These are phyloP conservation scores for Didymella sp. DNA, from an alignment of 2,329 filamentous ascomycete genomes.

Conservation along the genomic window DNA sequence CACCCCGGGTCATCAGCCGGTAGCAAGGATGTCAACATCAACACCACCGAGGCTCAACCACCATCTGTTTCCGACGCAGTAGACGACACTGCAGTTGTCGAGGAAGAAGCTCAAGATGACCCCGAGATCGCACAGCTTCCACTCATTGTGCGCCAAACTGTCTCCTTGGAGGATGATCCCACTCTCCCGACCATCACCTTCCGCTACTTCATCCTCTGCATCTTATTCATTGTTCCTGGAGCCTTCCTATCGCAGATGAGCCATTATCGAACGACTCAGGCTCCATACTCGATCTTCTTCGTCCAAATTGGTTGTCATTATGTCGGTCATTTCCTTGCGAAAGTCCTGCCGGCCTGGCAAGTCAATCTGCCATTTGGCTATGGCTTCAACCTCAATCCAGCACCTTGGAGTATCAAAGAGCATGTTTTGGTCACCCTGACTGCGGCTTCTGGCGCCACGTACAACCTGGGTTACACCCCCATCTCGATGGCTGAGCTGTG, in stretches of 20 bases:
- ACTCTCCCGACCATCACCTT: slow-evolving; percentile 65
- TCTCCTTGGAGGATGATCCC: slow-evolving; percentile 65
- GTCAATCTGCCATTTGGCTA: slow-evolving; percentile 57
- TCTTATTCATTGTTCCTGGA: slow-evolving; percentile 64
- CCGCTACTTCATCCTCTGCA: slow-evolving; percentile 63
- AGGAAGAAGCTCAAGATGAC: slow-evolving; percentile 32
- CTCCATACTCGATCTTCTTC: slow-evolving; percentile 67
- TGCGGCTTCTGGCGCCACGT: slow-evolving; percentile 44
- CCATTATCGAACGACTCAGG: slow-evolving; percentile 64
- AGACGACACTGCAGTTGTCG: slow-evolving; percentile 19
- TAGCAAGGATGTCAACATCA: slow-evolving; percentile 5
- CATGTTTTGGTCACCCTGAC: slow-evolving; percentile 64
- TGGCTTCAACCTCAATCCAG: slow-evolving; percentile 63
- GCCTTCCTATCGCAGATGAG: slow-evolving; percentile 65
- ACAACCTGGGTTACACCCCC: slow-evolving; percentile 50
- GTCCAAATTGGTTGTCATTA: slow-evolving; percentile 66
- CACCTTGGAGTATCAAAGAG: slow-evolving; percentile 64
- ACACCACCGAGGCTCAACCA: slow-evolving; percentile 9
- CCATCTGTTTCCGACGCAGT: slow-evolving; percentile 10
- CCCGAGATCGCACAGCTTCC: slow-evolving; percentile 57
- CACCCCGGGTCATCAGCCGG: slow-evolving; percentile 8
- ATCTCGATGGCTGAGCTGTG: slow-evolving; percentile 65
- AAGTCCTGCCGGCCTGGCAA: slow-evolving; percentile 57
- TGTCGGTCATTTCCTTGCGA: slow-evolving; percentile 61
- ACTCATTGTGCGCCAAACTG: slow-evolving; percentile 62